Percentiles rank a stretch among this genome's conserved stretches.
Evolutionary conservation across 352 stramenopile genomes (phyloP).

Genomic region (Pythium aristosporum): DNA sequence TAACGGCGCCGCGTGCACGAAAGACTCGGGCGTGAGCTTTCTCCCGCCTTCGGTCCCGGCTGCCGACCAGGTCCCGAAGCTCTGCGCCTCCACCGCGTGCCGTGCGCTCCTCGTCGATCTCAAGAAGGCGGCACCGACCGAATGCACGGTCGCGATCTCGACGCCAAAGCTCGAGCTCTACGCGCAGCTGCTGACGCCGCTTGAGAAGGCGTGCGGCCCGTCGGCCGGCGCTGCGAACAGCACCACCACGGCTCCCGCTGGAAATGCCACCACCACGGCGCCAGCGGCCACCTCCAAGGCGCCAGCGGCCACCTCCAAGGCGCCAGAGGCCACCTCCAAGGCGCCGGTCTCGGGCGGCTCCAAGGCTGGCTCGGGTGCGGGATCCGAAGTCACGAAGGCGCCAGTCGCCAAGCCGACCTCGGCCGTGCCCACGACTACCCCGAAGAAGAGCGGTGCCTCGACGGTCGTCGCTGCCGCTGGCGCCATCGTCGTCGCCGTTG

Average conservation of each 20-base stretch:
- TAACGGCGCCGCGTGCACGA: background rate
- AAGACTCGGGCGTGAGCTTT: background rate
- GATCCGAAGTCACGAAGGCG: background rate
- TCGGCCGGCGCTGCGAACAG: background rate
- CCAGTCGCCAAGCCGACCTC: background rate
- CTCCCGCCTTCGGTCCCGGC: background rate
- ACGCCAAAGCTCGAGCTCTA: constrained; percentile 1
- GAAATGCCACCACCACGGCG: too few relatives aligned
- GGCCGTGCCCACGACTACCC: constrained; percentile 8
- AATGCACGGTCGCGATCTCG: constrained; percentile 5
- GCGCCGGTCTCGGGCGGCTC: background rate
- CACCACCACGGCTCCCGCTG: background rate
- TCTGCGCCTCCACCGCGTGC: background rate
- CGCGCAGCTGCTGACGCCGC: constrained; percentile 7
- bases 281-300: too few relatives aligned
- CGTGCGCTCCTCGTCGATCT: constrained; percentile 1
- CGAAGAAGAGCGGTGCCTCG: constrained; percentile 17
- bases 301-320: too few relatives aligned
- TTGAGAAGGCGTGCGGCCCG: constrained; percentile 3
- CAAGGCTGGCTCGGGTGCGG: constrained; percentile 12
- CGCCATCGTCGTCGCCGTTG: constrained; percentile 13
- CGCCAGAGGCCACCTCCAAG: too few relatives aligned
- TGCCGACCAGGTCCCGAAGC: background rate
- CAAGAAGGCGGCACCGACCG: constrained; percentile 5
- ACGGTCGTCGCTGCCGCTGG: constrained; percentile 14